Evolutionary conservation across 371 early-diverging fungal species (phyloP), one percentile per base, ranked within the genome.

Genomic region (Syncephalastrum racemosum): DNA sequence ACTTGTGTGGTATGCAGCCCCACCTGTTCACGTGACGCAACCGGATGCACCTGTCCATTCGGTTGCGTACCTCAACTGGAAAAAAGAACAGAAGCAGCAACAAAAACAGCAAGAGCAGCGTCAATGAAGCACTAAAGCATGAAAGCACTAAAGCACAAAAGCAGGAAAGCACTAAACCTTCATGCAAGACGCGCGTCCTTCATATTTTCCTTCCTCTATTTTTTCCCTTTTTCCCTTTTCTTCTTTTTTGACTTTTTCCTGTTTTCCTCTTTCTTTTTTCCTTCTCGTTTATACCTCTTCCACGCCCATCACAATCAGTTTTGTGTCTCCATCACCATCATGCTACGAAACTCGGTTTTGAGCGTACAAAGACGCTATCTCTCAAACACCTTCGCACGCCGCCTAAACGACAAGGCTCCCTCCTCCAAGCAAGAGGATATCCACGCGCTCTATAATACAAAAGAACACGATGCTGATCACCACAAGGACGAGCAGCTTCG

Each of bases 1-100:
- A 50, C 3, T 45, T 0, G 46, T 72, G 15, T 76, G 77, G 77
- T 76, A 70, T 58, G 70, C 77, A 10, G 73, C 67, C 1, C 77
- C 77, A 41, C 73, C 77, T 5, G 43, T 64, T 2, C 67, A 72
- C 52, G 56, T 67, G 25, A 50, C 18, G n/a, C 19, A 50, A 50
- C 16, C 50, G 0, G 25, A 50, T 24, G 19, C 16, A 22, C 25
- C 24, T 13, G 40, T 51, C 46, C 51, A 41, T 40, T 41, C 51
- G 22, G 14, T 66, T 12, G 59, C 58, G 27, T 76, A 76, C 58
- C 60, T 70, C 42, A 53, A 68, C 25, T 76, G 73, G 73, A 73
- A 64, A 44, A 63, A 61, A 41, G 41, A 23, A 46, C 54, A 54
- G 14, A 13, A 54, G 48, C 51, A 41, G 27, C 20, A 62, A 48